Evolutionary conservation across 2,329 filamentous ascomycete species (phyloP), one percentile per base, ranked within the genome.

Genomic region (Cladosporium oxysporum): DNA sequence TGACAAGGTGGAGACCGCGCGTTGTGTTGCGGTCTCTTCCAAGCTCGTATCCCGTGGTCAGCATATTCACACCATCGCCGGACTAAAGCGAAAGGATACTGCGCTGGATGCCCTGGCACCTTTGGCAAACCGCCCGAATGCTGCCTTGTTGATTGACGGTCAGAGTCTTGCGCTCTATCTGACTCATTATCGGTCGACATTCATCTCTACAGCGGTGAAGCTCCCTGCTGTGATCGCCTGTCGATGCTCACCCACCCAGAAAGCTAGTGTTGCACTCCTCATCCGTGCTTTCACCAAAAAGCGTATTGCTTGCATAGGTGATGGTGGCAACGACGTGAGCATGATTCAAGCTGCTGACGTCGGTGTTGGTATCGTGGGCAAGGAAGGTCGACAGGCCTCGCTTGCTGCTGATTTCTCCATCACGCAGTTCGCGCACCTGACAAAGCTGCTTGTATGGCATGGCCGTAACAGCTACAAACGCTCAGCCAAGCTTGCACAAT

Each of bases 261-360:
- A 99, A 79, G 96, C 95, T 50, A 94, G 98, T 73, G 86, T 99
- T 47, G 95, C 96, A 11, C 88, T 87, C 71, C 85, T 98, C 58
- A 99, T 99, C 80, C 92, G 93, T 68, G 87, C 91, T 60, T 90
- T 92, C 79, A 99, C 95, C 23, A 93, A 92, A 78, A 98, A 98
- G 79, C 90, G 96, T 16, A 91, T 98, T 18, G 97, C 93, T 80
- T 98, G 95, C 76, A 99, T 99, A 71, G 95, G 95, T 44, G 95
- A 99, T 75, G 95, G 95, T 70, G 95, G 96, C 72, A 99, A 99
- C 79, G 96, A 99, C 77, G 95, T 99, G 5, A 94, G 90, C 71
- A 99, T 99, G 95, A 99, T 99, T 71, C 95, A 98, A 82, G 94
- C 95, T 8, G 95, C 96, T 0, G 95, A 99, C 74, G 93, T 99